Conservation (phyloP, 1,284 basidiomycete genomes). For the Clitocybe nebularis region DNA sequence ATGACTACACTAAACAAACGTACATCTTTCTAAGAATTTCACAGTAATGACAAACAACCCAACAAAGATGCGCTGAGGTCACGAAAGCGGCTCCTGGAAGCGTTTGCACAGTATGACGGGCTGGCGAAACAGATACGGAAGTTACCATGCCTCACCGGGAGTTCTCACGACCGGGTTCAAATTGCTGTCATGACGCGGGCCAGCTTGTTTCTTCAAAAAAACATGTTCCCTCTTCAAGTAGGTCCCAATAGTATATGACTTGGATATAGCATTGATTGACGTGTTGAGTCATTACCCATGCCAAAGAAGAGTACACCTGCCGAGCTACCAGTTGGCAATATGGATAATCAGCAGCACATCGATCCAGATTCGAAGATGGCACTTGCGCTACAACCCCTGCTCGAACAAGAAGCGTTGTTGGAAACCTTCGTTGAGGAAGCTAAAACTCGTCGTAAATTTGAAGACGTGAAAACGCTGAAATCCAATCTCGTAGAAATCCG, state of each 20-base stretch:
- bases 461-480: conserved; percentile 80
- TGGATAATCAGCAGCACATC: conserved; percentile 33
- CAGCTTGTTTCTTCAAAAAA: conserved; percentile 80
- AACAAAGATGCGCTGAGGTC: conserved; percentile 65
- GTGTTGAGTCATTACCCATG: conserved; percentile 56
- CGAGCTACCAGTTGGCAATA: too few relatives aligned
- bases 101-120: conserved; percentile 86
- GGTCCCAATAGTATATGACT: conserved; percentile 10
- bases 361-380: conserved; percentile 71
- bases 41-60: conserved; percentile 56
- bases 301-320: conserved; percentile 44
- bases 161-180: conserved; percentile 83
- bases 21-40: conserved; percentile 39
- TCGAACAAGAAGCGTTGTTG: conserved; percentile 87
- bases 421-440: conserved; percentile 84
- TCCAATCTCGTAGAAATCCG: conserved; percentile 75
- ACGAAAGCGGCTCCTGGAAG: conserved; percentile 78
- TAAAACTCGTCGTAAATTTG: conserved; percentile 81
- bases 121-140: conserved; percentile 81
- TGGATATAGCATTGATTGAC: background rate
- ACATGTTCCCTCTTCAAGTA: conserved; percentile 83
- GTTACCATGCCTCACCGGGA: conserved; percentile 58
- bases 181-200: conserved; percentile 77
- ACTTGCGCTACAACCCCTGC: conserved; percentile 71
- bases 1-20: conserved; percentile 5